phyloP scores from a whole-genome alignment of 306 rosid genomes.

The Ormosia emarginata region DNA sequence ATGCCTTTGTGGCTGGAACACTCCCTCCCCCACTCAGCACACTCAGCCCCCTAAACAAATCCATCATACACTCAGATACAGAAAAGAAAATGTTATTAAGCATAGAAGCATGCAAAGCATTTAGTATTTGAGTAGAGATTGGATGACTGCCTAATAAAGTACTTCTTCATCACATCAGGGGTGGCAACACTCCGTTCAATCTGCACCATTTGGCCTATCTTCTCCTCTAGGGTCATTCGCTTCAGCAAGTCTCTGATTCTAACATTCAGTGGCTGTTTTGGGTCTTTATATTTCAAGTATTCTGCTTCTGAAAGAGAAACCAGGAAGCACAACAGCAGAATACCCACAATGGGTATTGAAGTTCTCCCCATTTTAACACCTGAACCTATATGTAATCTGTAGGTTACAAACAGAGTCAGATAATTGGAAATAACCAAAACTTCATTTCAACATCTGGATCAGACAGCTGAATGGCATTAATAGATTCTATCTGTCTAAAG shows the following conservation, averaged over 20 bases:
- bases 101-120: neutral
- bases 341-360: constrained; percentile 39
- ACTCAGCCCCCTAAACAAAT: constrained; percentile 41
- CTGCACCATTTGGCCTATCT: constrained; percentile 95
- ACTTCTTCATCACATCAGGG: constrained; percentile 58
- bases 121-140: neutral
- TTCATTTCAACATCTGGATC: neutral
- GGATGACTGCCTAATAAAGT: constrained; percentile 47
- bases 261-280: constrained; percentile 49
- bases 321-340: constrained; percentile 49
- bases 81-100: neutral
- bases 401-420: neutral
- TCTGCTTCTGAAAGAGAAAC: constrained; percentile 48
- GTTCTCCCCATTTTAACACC: constrained; percentile 45
- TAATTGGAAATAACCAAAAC: neutral
- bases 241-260: constrained; percentile 69
- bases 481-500: neutral
- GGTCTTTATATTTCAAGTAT: constrained; percentile 69
- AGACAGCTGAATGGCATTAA: neutral
- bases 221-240: constrained; percentile 72
- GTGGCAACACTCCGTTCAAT: constrained; percentile 71
- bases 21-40: constrained; percentile 99
- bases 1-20: constrained; percentile 80
- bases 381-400: constrained; percentile 28
- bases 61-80: neutral